phyloP scores from a whole-genome alignment of 148 eudicot species.

The Dysphania ambrosioides region DNA sequence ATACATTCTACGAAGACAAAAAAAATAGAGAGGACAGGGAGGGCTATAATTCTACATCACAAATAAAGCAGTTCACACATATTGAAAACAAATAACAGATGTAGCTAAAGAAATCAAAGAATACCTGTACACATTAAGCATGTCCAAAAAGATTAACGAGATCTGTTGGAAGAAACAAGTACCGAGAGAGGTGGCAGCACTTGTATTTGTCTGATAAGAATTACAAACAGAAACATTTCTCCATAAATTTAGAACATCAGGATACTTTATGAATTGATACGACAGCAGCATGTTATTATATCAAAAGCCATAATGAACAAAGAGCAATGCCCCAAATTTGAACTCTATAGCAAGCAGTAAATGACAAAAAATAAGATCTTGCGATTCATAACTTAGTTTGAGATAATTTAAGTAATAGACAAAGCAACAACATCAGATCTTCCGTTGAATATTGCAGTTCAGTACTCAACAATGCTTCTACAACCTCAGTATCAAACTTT shows the following conservation, averaged over 20 bases:
- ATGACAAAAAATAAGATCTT: too few relatives aligned
- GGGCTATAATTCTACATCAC: conserved; percentile 3
- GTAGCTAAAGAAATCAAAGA: conserved; percentile 1
- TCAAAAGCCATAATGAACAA: too few relatives aligned
- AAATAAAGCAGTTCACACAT: background rate
- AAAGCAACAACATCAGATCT: too few relatives aligned
- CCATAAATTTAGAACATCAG: background rate
- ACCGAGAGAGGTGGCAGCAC: conserved; percentile 84
- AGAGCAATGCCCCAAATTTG: too few relatives aligned
- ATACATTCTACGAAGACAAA: conserved; percentile 71
- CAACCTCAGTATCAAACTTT: too few relatives aligned
- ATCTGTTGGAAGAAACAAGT: conserved; percentile 86
- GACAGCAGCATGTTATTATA: background rate
- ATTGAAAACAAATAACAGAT: background rate
- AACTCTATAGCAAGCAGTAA: too few relatives aligned
- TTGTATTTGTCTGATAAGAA: conserved; percentile 79
- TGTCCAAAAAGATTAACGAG: conserved; percentile 80
- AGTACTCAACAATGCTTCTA: too few relatives aligned
- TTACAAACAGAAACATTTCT: background rate
- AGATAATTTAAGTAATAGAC: too few relatives aligned
- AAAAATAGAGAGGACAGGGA: background rate
- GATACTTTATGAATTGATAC: background rate
- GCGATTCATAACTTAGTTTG: too few relatives aligned
- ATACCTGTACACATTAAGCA: conserved; percentile 98
- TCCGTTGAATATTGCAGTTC: too few relatives aligned